phyloP scores from a whole-genome alignment of 2,329 filamentous ascomycete species.

The Colletotrichum orchidophilum region DNA sequence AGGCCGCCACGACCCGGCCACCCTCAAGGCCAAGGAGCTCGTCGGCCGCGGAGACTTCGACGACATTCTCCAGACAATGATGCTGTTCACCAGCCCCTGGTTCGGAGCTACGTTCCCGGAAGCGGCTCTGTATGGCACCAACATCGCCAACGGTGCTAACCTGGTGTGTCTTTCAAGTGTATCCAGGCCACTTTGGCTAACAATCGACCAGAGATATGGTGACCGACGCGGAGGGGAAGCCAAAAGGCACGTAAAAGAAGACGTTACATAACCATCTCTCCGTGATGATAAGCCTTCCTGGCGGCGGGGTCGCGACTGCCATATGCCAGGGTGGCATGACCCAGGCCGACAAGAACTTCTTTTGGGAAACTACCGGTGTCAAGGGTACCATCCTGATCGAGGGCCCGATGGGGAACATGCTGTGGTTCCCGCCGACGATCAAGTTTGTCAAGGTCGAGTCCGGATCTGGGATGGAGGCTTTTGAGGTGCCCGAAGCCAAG shows the following conservation, averaged over 20 bases:
- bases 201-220: not conserved
- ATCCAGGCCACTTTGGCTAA: not conserved
- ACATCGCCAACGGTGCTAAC: not conserved
- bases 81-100: not conserved
- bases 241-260: not conserved
- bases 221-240: not conserved
- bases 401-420: not conserved
- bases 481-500: not conserved
- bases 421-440: not conserved
- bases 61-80: not conserved
- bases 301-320: not conserved
- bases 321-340: not conserved
- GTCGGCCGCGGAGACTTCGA: not conserved
- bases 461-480: not conserved
- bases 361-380: not conserved
- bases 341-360: not conserved
- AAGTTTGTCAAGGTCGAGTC: not conserved
- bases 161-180: not conserved
- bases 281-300: not conserved
- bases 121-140: not conserved
- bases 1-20: not conserved
- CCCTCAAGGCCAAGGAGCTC: not conserved
- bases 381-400: not conserved
- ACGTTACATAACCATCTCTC: not conserved
- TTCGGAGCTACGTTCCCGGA: not conserved